Conservation (phyloP, 306 rosid species). For the Quercus rubra region DNA sequence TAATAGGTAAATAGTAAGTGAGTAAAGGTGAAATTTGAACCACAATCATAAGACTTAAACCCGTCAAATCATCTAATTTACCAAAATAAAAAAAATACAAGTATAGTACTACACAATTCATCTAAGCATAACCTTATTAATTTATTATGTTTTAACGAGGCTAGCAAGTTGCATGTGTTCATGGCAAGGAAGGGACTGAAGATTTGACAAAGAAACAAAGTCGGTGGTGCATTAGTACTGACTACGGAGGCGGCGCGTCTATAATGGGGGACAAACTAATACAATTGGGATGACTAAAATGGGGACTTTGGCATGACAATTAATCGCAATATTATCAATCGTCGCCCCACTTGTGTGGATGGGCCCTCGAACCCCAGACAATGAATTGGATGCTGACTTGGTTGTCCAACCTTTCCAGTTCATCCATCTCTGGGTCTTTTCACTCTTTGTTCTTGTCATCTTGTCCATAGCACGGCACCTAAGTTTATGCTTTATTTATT, state of each 20-base stretch:
- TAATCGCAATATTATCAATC: background rate
- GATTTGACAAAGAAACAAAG: background rate
- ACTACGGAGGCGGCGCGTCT: background rate
- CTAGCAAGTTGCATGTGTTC: background rate
- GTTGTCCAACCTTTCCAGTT: background rate
- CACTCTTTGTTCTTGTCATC: too few species aligned
- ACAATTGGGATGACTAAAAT: background rate
- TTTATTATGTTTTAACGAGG: background rate
- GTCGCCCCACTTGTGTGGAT: background rate
- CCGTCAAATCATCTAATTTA: too few species aligned
- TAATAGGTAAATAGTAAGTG: too few species aligned
- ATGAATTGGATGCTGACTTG: background rate
- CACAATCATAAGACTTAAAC: too few species aligned
- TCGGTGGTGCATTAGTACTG: background rate
- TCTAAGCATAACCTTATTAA: too few species aligned
- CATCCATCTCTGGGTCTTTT: background rate
- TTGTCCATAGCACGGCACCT: too few species aligned
- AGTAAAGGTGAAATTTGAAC: too few species aligned
- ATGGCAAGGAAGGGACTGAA: background rate
- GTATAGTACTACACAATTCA: too few species aligned
- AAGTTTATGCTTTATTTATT: too few species aligned
- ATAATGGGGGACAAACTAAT: background rate
- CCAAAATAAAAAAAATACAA: too few species aligned
- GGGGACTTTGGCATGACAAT: background rate
- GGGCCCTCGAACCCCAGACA: background rate